Base-by-base conservation (phyloP, 1,139 yeast genomes). In the Geotrichum carabidarum region DNA sequence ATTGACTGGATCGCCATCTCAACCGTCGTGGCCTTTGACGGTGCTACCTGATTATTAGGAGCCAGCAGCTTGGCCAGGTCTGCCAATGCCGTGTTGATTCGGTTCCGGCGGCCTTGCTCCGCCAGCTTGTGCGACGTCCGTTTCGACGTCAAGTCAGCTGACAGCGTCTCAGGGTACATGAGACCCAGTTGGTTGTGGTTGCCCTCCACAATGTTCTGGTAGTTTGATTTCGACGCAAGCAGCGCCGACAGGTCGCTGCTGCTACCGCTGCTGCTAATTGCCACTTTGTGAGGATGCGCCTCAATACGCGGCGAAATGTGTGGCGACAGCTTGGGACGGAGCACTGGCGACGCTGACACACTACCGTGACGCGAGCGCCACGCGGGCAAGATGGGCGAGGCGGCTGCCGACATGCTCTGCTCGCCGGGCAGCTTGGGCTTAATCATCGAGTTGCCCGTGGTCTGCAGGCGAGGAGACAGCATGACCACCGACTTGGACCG, bases 21-120 rank as follows among this genome's bases (percentile, higher is more conserved):
- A 4, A 93, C 96, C 0, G 97, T 93, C 2, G 95, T 89, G 1
- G 98, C 98, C 67, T 93, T 93, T 27, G 86, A 27, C 89, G 95
- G 53, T 80, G 84, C 31, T 4, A 27, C 38, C 48, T 59, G 62
- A 12, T 67, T 65, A 9, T 63, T 62, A 15, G 83, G 80, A 0
- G 95, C 95, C 30, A 93, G 78, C 59, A 90, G 71, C 11, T 75
- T 65, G 2, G 85, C 84, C 56, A 93, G 73, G 51, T 88, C 95
- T 48, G 81, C 81, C 22, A 93, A 82, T 0, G 97, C 98, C 57
- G 76, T 73, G 69, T 93, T 93, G 85, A 93, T 85, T 60, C 99
- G 76, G 68, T 91, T 90, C 63, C 99, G 79, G 57, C 99, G 77
- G 9, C 96, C 98, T 70, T 93, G 97, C 71, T 93, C 99, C 0